Conservation (phyloP, 805 yeast species). For the Saccharomyces paradoxus region DNA sequence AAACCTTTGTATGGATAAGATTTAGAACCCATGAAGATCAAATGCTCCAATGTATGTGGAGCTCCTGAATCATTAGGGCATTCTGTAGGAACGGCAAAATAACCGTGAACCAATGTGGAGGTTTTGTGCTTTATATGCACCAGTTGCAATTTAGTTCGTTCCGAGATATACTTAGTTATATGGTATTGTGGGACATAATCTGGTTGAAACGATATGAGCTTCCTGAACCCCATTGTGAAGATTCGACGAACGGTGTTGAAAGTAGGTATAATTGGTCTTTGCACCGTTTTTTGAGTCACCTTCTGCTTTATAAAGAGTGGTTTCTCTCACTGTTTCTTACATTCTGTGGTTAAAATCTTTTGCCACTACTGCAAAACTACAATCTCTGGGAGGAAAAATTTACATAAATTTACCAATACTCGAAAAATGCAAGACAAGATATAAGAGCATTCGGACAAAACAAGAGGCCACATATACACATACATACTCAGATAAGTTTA, state of each 20-base stretch:
- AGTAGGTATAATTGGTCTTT: background rate
- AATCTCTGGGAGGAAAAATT: slow-evolving; percentile 1
- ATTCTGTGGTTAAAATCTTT: background rate
- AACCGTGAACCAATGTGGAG: slow-evolving; percentile 87
- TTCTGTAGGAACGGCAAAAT: slow-evolving; percentile 93
- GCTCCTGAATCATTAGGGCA: slow-evolving; percentile 79
- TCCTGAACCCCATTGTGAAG: slow-evolving; percentile 31
- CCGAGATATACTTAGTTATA: slow-evolving; percentile 69
- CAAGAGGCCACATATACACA: background rate
- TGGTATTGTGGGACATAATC: slow-evolving; percentile 63
- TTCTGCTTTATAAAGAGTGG: background rate
- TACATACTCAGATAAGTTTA: background rate
- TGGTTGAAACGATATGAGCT: slow-evolving; percentile 47
- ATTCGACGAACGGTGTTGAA: background rate
- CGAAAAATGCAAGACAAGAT: background rate
- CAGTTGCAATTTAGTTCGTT: slow-evolving; percentile 73
- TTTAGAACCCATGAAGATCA: slow-evolving; percentile 88
- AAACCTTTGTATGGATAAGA: slow-evolving; percentile 87
- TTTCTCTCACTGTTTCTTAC: background rate
- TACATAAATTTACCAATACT: background rate
- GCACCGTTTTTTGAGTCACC: background rate
- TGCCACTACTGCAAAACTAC: background rate
- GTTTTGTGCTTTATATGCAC: slow-evolving; percentile 63
- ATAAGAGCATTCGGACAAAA: slow-evolving; percentile 13
- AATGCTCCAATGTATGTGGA: slow-evolving; percentile 93